Conservation (phyloP, 2,329 filamentous ascomycete species). For the Aspergillus sp. region DNA sequence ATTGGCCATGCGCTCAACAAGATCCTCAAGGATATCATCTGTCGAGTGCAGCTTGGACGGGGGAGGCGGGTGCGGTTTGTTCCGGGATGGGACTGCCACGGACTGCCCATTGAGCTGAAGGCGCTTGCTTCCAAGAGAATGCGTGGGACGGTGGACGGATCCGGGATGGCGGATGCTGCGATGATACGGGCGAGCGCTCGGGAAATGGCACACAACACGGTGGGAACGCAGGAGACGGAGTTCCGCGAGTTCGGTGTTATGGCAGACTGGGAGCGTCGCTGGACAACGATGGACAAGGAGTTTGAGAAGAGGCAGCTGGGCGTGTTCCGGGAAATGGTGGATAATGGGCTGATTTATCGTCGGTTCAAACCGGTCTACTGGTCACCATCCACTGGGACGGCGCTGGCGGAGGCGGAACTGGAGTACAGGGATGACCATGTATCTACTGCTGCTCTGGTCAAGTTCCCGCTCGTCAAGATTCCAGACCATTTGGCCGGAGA, state of each 20-base stretch:
- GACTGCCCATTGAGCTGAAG: constrained; percentile 93
- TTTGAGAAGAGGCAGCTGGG: constrained; percentile 53
- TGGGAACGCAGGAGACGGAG: constrained; percentile 50
- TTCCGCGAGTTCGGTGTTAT: constrained; percentile 54
- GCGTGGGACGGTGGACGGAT: constrained; percentile 14
- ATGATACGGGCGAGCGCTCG: constrained; percentile 47
- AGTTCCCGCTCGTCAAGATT: constrained; percentile 56
- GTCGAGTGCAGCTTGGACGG: constrained; percentile 68
- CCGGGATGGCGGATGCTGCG: constrained; percentile 28
- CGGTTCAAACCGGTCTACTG: constrained; percentile 57
- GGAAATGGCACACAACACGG: constrained; percentile 45
- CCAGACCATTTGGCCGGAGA: constrained; percentile 36
- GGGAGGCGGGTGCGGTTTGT: constrained; percentile 71
- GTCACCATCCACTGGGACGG: constrained; percentile 56
- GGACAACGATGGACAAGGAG: constrained; percentile 53
- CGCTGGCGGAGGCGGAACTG: constrained; percentile 55
- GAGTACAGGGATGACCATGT: constrained; percentile 55
- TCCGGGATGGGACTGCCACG: constrained; percentile 97
- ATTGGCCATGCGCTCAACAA: constrained; percentile 95
- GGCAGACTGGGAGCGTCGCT: constrained; percentile 55
- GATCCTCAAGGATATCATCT: constrained; percentile 87
- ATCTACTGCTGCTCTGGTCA: constrained; percentile 57
- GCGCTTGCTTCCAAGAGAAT: constrained; percentile 57
- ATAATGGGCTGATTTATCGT: constrained; percentile 52
- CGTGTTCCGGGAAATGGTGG: constrained; percentile 54